These are phyloP conservation scores for Solanum habrochaites DNA, from an alignment of 257 asterid genomes.

Conservation along the genomic window DNA sequence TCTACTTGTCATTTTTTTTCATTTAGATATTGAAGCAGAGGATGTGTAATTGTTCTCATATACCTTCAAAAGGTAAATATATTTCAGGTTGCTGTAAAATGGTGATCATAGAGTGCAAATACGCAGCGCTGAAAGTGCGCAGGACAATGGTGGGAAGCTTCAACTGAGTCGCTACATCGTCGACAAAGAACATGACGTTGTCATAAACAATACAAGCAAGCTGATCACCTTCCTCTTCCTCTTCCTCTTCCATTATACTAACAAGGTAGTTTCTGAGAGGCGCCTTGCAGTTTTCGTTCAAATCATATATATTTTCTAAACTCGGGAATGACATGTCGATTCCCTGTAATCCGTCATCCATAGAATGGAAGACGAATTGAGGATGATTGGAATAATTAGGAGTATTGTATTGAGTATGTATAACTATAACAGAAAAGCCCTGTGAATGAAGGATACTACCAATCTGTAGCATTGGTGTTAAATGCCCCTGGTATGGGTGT, in stretches of 20 bases:
- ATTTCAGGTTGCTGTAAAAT: slow-evolving; percentile 13
- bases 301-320: background rate
- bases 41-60: background rate
- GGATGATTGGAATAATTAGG: slow-evolving; percentile 33
- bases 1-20: background rate
- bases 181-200: slow-evolving; percentile 26
- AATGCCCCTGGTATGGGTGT: slow-evolving; percentile 43
- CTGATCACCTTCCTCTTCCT: background rate
- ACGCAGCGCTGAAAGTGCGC: slow-evolving; percentile 20
- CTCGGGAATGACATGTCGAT: background rate
- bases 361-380: slow-evolving; percentile 16
- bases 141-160: slow-evolving; percentile 34
- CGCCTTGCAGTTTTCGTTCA: slow-evolving; percentile 24
- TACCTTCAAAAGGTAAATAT: slow-evolving; percentile 19
- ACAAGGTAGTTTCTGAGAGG: slow-evolving; percentile 18
- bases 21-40: background rate
- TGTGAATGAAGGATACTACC: slow-evolving; percentile 31
- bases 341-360: slow-evolving; percentile 4
- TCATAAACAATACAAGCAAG: slow-evolving; percentile 35
- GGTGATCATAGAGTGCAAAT: slow-evolving; percentile 7
- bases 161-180: slow-evolving; percentile 18
- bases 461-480: slow-evolving; percentile 39
- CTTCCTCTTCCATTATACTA: background rate
- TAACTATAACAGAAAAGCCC: slow-evolving; percentile 27
- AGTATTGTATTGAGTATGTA: slow-evolving; percentile 25